Evolutionary conservation across 1,139 yeast genomes (phyloP).

Genomic region (Eremothecium coryli): DNA sequence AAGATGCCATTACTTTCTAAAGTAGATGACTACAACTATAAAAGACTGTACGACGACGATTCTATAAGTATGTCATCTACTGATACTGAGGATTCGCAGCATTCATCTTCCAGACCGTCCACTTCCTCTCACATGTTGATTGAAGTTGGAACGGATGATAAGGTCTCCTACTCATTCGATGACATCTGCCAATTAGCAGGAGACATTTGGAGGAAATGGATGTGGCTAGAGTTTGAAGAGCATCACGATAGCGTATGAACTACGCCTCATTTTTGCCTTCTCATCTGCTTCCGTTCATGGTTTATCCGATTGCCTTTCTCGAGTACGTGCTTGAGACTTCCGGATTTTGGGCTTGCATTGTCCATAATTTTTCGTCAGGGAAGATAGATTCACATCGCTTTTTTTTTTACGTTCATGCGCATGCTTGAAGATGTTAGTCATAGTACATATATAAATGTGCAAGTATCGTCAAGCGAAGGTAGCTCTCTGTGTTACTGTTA

Average conservation of each 20-base stretch:
- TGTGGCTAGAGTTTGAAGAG: slow-evolving; percentile 61
- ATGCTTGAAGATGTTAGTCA: no score
- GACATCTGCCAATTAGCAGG: slow-evolving; percentile 66
- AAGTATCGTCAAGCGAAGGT: no score
- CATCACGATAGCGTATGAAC: slow-evolving; percentile 2
- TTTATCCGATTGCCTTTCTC: no score
- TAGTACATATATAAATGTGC: no score
- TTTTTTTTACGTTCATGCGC: no score
- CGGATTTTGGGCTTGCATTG: no score
- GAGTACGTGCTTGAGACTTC: no score
- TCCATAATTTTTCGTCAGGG: no score
- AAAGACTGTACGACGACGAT: slow-evolving; percentile 20
- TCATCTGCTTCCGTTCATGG: no score
- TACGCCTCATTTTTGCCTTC: slow-evolving; percentile 55
- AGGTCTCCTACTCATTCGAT: slow-evolving; percentile 35
- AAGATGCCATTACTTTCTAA: slow-evolving; percentile 37
- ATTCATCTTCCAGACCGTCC: slow-evolving; percentile 8
- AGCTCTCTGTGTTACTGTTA: no score
- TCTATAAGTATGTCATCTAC: slow-evolving; percentile 8
- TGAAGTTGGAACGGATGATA: slow-evolving; percentile 30
- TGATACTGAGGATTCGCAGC: slow-evolving; percentile 9
- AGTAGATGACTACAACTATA: slow-evolving; percentile 27
- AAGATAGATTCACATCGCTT: no score
- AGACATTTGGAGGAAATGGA: slow-evolving; percentile 81
- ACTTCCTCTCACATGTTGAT: slow-evolving; percentile 23